These are phyloP conservation scores for Fraxinus latifolia DNA, from an alignment of 305 asterid genomes.

Conservation along the genomic window DNA sequence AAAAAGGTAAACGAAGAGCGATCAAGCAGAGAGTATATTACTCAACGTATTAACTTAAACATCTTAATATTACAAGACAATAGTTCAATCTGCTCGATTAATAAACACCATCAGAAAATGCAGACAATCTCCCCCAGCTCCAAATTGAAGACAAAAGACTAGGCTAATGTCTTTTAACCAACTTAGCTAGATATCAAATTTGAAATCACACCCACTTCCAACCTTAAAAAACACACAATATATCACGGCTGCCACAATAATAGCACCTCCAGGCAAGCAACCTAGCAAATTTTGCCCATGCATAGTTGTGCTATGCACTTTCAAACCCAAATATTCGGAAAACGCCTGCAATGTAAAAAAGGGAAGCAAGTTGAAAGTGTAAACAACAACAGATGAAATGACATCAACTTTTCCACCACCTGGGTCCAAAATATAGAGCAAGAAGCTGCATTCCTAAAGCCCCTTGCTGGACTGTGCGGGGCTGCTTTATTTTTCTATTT, in stretches of 20 bases:
- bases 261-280: neutral
- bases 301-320: slow-evolving; percentile 40
- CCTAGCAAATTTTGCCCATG: neutral
- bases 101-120: neutral
- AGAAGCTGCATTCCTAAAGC: neutral
- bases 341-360: slow-evolving; percentile 48
- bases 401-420: neutral
- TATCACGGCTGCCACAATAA: neutral
- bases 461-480: neutral
- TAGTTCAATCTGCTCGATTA: neutral
- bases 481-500: neutral
- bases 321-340: slow-evolving; percentile 93
- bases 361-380: slow-evolving; percentile 9
- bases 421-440: neutral
- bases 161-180: neutral
- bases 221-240: neutral
- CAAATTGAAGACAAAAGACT: neutral
- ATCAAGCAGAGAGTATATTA: neutral
- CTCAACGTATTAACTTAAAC: neutral
- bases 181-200: neutral
- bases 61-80: neutral
- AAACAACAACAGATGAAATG: neutral
- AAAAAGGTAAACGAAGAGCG: neutral
- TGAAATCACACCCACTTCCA: neutral
- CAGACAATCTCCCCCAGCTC: neutral